Base-by-base conservation (phyloP, 768 basidiomycete species). In the Mycena amicta region DNA sequence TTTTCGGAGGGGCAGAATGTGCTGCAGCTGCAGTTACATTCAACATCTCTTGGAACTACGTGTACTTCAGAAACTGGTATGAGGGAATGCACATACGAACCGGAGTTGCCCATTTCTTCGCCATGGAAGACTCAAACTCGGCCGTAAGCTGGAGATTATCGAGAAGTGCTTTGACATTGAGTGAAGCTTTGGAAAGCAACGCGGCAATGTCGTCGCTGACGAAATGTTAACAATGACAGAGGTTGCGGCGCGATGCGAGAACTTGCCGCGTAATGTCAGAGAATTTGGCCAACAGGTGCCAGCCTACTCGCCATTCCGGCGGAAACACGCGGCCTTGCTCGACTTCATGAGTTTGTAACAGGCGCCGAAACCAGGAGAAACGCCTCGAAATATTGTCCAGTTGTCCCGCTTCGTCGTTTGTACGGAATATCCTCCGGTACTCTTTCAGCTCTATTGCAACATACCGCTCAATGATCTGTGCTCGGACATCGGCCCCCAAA, bases 371-470 rank as follows among this genome's bases (percentile, higher is more conserved):
- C 95, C 95, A 99, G 3, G 95, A 93, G 65, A 93, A 98, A 40
- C 97, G 84, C 16, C 97, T 80, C 0, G 93, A 86, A 5, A 97
- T 81, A 63, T 99, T 99, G 75, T 99, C 97, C 46, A 99, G 79
- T 66, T 97, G 93, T 3, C 96, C 97, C 2, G 97, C 94, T 73
- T 98, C 97, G 62, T 97, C 95, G 4, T 87, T 88, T 5, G 91
- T 85, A 50, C 91, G 86, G 75, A 99, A 98, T 69, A 99, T 95
- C 22, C 95, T 88, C 12, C 95, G 88, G 70, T 98, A 99, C 70
- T 98, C 97, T 69, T 93, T 93, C 25, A 99, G 80, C 65, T 97
- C 93, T 16, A 95, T 81, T 11, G 89, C 85, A 22, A 93, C 87
- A 67, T 97, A 97, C 52, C 94, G 88, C 52, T 95, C 92, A 13